Evolutionary conservation across 306 rosid genomes (phyloP), one percentile per base, ranked within the genome.

Genomic region (Malus orientalis): DNA sequence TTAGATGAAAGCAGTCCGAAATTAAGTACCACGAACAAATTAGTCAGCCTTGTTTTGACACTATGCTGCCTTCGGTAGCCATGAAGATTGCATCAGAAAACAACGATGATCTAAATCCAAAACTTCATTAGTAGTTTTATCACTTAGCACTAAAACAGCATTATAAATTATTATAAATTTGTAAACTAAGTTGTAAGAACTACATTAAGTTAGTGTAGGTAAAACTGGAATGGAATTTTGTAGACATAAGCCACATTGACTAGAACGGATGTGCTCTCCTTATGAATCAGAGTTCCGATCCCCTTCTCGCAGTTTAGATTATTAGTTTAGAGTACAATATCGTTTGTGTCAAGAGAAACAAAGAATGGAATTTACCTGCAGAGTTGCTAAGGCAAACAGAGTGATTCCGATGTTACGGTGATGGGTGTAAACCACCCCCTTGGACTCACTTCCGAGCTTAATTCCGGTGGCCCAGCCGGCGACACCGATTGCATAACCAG

Each of bases 381-480:
- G 8, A 13, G 98, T 89, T 27, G 92, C 91, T 4, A 94, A 67
- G 78, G 71, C n/a, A 81, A 94, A 94, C 82, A 89, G 87, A 22
- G 93, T 15, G 6, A 94, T 90, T 77, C 98, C 97, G 10, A 92
- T 82, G 29, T 86, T 90, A 76, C 98, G 98, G 51, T 94, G 98
- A 53, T 0, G 15, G 9, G 69, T 23, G 74, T 32, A 88, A 12
- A 4, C 25, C 45, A 83, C 3, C 33, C 84, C 96, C 11, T 32
- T 59, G 3, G 97, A 91, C 71, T 89, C 82, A 27, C 86, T 82
- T 74, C 98, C 98, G 13, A 94, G 97, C 90, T 83, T 89, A 42
- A 94, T 47, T 38, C 98, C 98, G 44, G 95, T 89, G 10, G 74
- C 97, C 98, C 98, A 94, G 45, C 98, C 98, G 29, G 97, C 93